A percentile compares a stretch with the other conserved stretches of the same genome.
phyloP scores from a whole-genome alignment of 371 early-diverging fungal species.

The Lichtheimia hyalospora region DNA sequence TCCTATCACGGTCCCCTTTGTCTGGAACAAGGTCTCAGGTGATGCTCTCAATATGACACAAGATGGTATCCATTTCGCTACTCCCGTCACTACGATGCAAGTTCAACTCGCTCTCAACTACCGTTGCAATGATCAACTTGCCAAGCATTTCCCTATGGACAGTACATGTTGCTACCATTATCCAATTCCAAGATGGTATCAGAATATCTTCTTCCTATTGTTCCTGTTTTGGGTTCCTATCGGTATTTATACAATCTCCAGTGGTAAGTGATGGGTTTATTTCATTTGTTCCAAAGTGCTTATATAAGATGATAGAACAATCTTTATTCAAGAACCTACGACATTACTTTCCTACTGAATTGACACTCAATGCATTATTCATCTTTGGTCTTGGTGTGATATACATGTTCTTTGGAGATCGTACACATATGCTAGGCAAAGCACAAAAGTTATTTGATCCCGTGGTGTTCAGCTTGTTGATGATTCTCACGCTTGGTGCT shows the following conservation, averaged over 20 bases:
- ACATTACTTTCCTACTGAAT: constrained; percentile 5
- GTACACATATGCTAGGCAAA: constrained; percentile 68
- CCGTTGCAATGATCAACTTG: constrained; percentile 54
- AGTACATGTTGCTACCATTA: constrained; percentile 67
- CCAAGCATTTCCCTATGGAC: constrained; percentile 46
- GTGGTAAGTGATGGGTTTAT: constrained; percentile 18
- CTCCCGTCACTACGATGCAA: constrained; percentile 43
- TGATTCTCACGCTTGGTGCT: constrained; percentile 31
- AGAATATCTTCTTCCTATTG: constrained; percentile 34
- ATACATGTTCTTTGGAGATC: constrained; percentile 67
- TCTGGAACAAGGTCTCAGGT: constrained; percentile 51
- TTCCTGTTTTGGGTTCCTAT: constrained; percentile 46
- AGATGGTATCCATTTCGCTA: constrained; percentile 66
- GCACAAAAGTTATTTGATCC: constrained; percentile 58
- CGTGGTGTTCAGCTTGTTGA: constrained; percentile 42
- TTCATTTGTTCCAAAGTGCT: background rate
- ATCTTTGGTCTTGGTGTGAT: constrained; percentile 54
- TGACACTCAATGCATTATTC: constrained; percentile 43
- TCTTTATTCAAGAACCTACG: background rate
- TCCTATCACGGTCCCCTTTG: constrained; percentile 45
- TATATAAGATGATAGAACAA: background rate
- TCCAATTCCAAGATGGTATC: constrained; percentile 49
- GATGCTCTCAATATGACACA: constrained; percentile 38
- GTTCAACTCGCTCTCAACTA: constrained; percentile 65
- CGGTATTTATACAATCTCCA: constrained; percentile 28